phyloP scores from a whole-genome alignment of 352 stramenopile species.

The Pythium brachiatum region DNA sequence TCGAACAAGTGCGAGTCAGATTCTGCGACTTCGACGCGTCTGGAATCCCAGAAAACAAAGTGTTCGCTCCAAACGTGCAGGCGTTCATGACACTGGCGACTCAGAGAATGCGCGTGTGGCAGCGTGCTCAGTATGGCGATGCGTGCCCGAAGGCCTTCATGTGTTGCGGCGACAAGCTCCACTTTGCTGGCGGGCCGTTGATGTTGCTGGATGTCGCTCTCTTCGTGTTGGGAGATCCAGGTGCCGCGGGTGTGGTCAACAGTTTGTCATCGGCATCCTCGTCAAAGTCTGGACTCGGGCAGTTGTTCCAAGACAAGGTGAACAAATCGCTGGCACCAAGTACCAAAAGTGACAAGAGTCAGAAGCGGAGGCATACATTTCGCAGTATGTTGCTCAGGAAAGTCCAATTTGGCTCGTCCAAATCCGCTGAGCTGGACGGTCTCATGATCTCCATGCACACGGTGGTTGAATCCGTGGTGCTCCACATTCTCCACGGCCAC shows the following conservation, averaged over 20 bases:
- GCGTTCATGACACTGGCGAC: slow-evolving; percentile 57
- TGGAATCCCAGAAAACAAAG: slow-evolving; percentile 45
- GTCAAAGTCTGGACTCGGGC: slow-evolving; percentile 5
- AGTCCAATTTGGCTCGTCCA: slow-evolving; percentile 42
- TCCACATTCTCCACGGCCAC: slow-evolving; percentile 60
- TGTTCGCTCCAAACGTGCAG: slow-evolving; percentile 54
- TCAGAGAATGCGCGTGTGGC: slow-evolving; percentile 66
- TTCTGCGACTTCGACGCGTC: slow-evolving; percentile 37
- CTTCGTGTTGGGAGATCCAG: slow-evolving; percentile 53
- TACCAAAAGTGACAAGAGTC: slow-evolving; percentile 23
- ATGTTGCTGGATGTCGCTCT: slow-evolving; percentile 56
- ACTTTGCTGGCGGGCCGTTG: slow-evolving; percentile 54
- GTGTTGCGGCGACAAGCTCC: slow-evolving; percentile 45
- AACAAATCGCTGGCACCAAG: slow-evolving; percentile 11
- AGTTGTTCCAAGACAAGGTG: slow-evolving; percentile 26
- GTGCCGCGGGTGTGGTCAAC: slow-evolving; percentile 29
- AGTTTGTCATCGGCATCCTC: slow-evolving; percentile 21
- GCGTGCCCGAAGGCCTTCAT: slow-evolving; percentile 43
- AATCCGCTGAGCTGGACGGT: slow-evolving; percentile 50
- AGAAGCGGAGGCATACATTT: slow-evolving; percentile 30
- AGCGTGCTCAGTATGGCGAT: slow-evolving; percentile 62
- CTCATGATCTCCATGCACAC: slow-evolving; percentile 50
- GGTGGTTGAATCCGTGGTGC: slow-evolving; percentile 53
- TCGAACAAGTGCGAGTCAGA: slow-evolving; percentile 47
- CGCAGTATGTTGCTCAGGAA: slow-evolving; percentile 53